phyloP scores from a whole-genome alignment of 2,329 filamentous ascomycete species.

The Nigrospora oryzae region DNA sequence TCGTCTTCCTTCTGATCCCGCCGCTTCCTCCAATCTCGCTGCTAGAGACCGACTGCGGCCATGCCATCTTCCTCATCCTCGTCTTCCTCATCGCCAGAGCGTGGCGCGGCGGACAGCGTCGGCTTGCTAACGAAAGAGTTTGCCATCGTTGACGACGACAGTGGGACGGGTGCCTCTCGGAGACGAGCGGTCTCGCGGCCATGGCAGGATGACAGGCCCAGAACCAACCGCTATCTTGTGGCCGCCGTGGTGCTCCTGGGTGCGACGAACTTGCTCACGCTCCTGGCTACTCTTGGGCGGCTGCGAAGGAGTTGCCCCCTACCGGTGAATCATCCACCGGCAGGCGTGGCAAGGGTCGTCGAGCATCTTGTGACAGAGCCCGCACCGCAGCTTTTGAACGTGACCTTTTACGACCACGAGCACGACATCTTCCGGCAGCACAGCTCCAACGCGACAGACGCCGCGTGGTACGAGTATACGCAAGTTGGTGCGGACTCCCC shows the following conservation, averaged over 20 bases:
- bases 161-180: background rate
- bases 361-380: background rate
- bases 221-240: background rate
- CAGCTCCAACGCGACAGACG: slow-evolving; percentile 5
- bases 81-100: no score
- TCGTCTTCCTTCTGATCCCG: no score
- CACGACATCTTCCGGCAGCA: slow-evolving; percentile 6
- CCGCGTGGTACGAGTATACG: slow-evolving; percentile 6
- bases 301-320: background rate
- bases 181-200: background rate
- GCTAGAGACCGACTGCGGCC: no score
- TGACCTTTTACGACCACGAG: slow-evolving; percentile 7
- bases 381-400: slow-evolving; percentile 3
- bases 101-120: background rate
- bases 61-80: no score
- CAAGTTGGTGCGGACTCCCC: slow-evolving; percentile 6
- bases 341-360: slow-evolving; percentile 4
- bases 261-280: background rate
- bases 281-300: background rate
- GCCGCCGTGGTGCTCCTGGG: background rate
- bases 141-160: background rate
- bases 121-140: background rate
- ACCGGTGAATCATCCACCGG: slow-evolving; percentile 3
- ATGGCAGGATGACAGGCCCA: background rate
- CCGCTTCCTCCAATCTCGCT: no score